phyloP scores from a whole-genome alignment of 164 flowering plant genomes.

The Piper betle region DNA sequence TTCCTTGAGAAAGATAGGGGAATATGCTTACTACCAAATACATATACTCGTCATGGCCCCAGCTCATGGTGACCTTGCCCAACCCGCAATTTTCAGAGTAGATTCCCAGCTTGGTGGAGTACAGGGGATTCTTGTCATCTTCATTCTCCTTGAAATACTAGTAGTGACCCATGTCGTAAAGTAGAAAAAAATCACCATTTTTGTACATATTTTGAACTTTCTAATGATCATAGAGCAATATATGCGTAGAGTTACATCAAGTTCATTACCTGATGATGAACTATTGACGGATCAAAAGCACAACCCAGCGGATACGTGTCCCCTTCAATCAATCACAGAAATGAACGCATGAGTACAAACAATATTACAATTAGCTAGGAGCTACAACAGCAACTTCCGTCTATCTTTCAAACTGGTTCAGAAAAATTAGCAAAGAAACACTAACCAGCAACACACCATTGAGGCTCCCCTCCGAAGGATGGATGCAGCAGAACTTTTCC shows the following conservation, averaged over 20 bases:
- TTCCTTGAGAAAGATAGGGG: neutral
- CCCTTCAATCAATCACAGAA: constrained; percentile 17
- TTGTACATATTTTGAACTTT: neutral
- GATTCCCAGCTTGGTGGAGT: constrained; percentile 42
- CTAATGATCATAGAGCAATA: neutral
- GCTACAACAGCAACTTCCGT: too few relatives aligned
- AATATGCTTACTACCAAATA: constrained; percentile 34
- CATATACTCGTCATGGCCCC: constrained; percentile 84
- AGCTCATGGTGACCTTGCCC: constrained; percentile 49
- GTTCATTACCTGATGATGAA: constrained; percentile 49
- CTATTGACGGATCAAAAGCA: constrained; percentile 53
- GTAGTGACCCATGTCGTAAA: neutral
- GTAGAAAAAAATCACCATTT: neutral
- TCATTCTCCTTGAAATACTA: constrained; percentile 53
- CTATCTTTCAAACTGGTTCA: neutral
- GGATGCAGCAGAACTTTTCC: constrained; percentile 30
- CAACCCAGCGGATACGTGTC: constrained; percentile 77
- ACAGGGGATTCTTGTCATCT: constrained; percentile 33
- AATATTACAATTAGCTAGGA: too few relatives aligned
- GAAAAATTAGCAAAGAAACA: neutral
- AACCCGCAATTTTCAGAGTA: constrained; percentile 58
- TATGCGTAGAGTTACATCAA: neutral
- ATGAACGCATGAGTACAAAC: neutral
- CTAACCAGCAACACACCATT: constrained; percentile 34
- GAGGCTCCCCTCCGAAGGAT: constrained; percentile 24